Evolutionary conservation across 768 basidiomycete species (phyloP), one percentile per base, ranked within the genome.

Genomic region (Coprinellus micaceus): DNA sequence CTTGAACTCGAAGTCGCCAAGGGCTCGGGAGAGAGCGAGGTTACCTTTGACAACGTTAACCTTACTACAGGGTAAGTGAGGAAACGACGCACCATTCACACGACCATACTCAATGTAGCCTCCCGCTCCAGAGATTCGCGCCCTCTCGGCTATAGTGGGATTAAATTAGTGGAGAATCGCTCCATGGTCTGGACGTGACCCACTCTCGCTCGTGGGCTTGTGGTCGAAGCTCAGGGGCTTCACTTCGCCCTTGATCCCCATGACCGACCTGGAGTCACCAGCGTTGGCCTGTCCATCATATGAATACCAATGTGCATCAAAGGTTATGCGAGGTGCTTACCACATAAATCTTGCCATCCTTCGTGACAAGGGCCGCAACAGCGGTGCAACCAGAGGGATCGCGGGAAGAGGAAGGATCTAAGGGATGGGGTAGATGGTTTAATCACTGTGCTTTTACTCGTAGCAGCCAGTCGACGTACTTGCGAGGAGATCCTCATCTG

Each of bases 1-100:
- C 79, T 99, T 99, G 81, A 97, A 99, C 61, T 97, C 94, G 69
- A 99, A 98, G 70, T 99, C 97, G 54, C 97, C 97, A 25, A 99
- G 75, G 3, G 97, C 97, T 63, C 97, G 82, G 15, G 95, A 95
- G 37, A 98, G 74, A 0, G 97, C 96, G 55, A 99, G 85, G 68
- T 98, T 98, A 60, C 96, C 95, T 97, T 64, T 17, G 49, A 26
- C 47, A 58, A 54, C 51, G 28, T 57, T 46, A 36, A 12, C 10
- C 40, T 1, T 36, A 47, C 3, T 56, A 40, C 59, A 25, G n/a
- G 17, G 5, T 21, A 17, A 60, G 45, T 33, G 33, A 25, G 56
- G 39, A 24, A 39, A 47, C 58, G 53, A 67, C 74, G 54, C 48
- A 94, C 95, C 97, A 68, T 98, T 98, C 30, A 99, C 97, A 50